phyloP scores from a whole-genome alignment of 1,284 basidiomycete genomes.

The Irpex rosettiformis region DNA sequence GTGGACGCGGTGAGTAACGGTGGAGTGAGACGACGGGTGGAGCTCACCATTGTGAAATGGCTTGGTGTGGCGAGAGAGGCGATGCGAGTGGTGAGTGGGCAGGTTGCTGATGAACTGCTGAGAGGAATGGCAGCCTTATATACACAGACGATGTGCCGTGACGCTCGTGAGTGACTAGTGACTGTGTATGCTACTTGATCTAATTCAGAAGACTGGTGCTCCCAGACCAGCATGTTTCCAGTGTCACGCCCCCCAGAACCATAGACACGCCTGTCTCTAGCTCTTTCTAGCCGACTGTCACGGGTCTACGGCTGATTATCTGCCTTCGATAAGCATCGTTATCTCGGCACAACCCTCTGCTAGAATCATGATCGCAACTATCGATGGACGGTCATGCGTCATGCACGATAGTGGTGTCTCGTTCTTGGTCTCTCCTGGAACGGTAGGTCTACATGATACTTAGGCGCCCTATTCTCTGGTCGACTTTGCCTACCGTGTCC shows the following conservation, averaged over 20 bases:
- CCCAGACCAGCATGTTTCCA: neutral
- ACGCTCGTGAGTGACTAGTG: constrained; percentile 3
- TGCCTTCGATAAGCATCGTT: neutral
- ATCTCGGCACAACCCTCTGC: neutral
- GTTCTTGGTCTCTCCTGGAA: neutral
- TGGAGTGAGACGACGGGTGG: neutral
- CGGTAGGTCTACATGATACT: neutral
- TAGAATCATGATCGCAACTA: neutral
- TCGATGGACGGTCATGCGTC: neutral
- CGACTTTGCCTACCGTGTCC: neutral
- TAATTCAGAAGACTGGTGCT: neutral
- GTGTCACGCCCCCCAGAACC: neutral
- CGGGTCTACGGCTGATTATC: neutral
- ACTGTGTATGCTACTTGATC: neutral
- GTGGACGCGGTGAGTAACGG: neutral
- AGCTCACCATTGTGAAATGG: constrained; percentile 10
- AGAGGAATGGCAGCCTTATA: neutral
- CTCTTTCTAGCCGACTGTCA: neutral
- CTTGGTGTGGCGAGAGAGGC: neutral
- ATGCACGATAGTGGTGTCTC: neutral
- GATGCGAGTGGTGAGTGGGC: constrained; percentile 2
- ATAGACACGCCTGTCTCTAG: neutral
- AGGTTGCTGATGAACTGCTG: constrained; percentile 4
- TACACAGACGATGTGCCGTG: neutral
- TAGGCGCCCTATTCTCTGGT: neutral